These are phyloP conservation scores for Canna indica DNA, from an alignment of 176 grass and related monocot genomes.

Conservation along the genomic window DNA sequence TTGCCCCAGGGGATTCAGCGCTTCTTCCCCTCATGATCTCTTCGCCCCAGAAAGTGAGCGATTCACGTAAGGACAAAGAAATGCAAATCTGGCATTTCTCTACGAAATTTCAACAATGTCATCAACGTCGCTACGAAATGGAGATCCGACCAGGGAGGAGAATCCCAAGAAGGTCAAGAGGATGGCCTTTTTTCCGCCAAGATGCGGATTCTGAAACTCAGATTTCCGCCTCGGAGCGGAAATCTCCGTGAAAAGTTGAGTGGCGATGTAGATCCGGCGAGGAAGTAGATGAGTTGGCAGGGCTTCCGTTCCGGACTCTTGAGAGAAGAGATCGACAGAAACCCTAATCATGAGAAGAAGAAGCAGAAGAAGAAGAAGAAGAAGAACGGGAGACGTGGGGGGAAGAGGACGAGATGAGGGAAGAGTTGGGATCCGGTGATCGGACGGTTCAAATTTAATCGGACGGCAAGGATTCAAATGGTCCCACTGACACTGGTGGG, in stretches of 20 bases:
- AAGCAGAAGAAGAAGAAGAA: no score
- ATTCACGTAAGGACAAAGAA: not conserved
- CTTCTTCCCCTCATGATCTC: constrained; percentile 6
- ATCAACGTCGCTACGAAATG: no score
- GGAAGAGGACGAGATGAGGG: not conserved
- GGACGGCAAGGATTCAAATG: not conserved
- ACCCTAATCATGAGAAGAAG: not conserved
- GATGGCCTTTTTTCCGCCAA: not conserved
- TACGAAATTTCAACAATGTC: not conserved
- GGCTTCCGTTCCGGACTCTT: not conserved
- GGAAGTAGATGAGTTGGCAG: not conserved
- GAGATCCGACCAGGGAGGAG: no score
- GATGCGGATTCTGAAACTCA: not conserved
- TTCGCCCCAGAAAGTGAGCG: not conserved
- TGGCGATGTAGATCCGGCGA: not conserved
- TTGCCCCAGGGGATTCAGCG: not conserved
- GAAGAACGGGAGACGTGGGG: not conserved
- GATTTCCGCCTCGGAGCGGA: not conserved
- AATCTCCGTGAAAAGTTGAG: not conserved
- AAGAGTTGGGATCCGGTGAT: not conserved
- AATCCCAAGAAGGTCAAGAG: no score
- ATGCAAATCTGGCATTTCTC: not conserved
- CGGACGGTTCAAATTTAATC: not conserved
- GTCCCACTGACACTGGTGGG: not conserved
- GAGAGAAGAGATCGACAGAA: not conserved